Conservation (phyloP, 495 filamentous ascomycete species). For the Aspergillus coremiiformis region DNA sequence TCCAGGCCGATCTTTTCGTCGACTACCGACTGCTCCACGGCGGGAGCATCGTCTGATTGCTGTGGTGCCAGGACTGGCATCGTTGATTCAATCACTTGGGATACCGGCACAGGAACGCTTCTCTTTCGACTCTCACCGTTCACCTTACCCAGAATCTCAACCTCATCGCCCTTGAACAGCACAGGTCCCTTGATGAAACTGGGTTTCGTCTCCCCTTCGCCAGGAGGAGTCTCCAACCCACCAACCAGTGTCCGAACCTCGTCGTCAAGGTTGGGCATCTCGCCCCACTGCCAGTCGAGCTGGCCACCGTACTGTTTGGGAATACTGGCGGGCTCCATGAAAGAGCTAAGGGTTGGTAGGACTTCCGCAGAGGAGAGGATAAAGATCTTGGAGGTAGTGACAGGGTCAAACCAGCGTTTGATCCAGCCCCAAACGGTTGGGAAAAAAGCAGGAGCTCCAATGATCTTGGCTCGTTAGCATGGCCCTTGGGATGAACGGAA, state of each 20-base stretch:
- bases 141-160: constrained; percentile 35
- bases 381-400: constrained; percentile 89
- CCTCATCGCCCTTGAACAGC: constrained; percentile 32
- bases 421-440: constrained; percentile 93
- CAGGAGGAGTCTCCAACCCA: constrained; percentile 23
- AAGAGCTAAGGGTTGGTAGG: constrained; percentile 61
- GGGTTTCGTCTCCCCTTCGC: constrained; percentile 24
- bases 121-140: constrained; percentile 32
- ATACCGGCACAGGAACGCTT: constrained; percentile 21
- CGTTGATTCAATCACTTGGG: background rate
- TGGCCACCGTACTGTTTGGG: constrained; percentile 80
- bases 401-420: constrained; percentile 92
- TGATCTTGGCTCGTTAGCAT: constrained; percentile 48
- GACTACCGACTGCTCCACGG: background rate
- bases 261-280: constrained; percentile 63
- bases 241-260: constrained; percentile 41
- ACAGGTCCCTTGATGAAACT: constrained; percentile 35
- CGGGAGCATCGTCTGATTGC: background rate
- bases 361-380: constrained; percentile 67
- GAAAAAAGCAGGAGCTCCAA: constrained; percentile 86
- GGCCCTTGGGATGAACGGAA: background rate
- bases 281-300: constrained; percentile 71
- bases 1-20: background rate
- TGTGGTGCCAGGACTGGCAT: background rate
- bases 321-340: constrained; percentile 74